Evolutionary conservation across 371 early-diverging fungal genomes (phyloP), one percentile per base, ranked within the genome.

Genomic region (Mycotypha africana): DNA sequence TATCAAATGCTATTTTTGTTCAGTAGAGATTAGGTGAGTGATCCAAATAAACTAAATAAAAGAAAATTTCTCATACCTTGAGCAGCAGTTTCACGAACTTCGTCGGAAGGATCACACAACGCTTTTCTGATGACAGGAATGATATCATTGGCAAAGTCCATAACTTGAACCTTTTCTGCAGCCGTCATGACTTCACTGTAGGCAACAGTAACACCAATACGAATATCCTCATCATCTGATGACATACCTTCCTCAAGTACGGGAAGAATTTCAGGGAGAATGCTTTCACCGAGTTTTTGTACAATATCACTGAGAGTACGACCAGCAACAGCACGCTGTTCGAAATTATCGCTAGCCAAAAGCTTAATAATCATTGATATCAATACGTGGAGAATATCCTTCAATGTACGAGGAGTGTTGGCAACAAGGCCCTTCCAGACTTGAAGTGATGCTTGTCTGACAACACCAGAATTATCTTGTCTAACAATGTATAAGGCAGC

Each of bases 401-500:
- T 92, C 58, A 97, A 75, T 7, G 93, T 93, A 45, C 96, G 89
- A 47, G 98, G 98, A 22, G 97, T 97, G 74, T 98, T 97, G 58
- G 75, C 68, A 8, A 97, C 95, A 53, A 97, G 78, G 37, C 83
- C 71, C 79, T 97, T 96, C 98, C 98, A 98, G 32, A 97, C 95
- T 34, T 80, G 75, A 40, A 93, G 69, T 32, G 94, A 71, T 34
- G 91, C 78, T 60, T 93, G 93, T 41, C 98, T 86, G 45, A 97
- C 97, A 54, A 88, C 71, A 35, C 86, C 89, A 51, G 83, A 79
- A 23, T 65, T 57, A 55, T 92, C 93, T 51, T 78, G 81, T 44
- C 98, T 81, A 25, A 92, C 84, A 65, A 98, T 90, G 65, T 95
- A 98, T 56, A 98, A 57, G 16, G 93, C 81, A 11, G 98, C 84